Conservation (phyloP, 345 rosid species). For the Isatis tinctoria region DNA sequence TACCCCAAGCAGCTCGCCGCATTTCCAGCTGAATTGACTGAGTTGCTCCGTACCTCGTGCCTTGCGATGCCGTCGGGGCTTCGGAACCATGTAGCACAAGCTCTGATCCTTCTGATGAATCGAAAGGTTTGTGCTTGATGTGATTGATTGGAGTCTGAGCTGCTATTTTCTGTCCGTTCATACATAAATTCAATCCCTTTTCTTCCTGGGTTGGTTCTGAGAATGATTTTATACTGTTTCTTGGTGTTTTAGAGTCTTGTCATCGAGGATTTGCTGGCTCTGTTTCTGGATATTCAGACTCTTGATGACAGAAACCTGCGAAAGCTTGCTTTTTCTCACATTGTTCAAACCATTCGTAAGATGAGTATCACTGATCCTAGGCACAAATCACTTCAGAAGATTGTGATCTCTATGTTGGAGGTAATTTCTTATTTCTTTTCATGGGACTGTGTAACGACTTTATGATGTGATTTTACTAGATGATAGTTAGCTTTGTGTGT, state of each 20-base stretch:
- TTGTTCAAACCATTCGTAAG: conserved; percentile 67
- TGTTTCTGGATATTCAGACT: conserved; percentile 85
- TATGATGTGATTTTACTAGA: neutral
- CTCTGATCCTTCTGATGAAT: conserved; percentile 68
- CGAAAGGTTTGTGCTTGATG: conserved; percentile 43
- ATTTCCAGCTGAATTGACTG: conserved; percentile 70
- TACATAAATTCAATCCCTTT: neutral
- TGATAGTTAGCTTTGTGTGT: neutral
- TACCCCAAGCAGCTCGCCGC: conserved; percentile 57
- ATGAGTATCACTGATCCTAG: conserved; percentile 74
- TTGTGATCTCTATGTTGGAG: conserved; percentile 66
- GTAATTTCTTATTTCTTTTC: conserved; percentile 29
- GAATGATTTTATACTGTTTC: neutral
- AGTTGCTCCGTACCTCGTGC: conserved; percentile 63
- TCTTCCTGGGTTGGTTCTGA: neutral
- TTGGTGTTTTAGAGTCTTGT: conserved; percentile 56
- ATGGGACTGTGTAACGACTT: neutral
- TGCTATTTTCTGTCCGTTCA: no score
- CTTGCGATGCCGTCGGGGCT: conserved; percentile 71
- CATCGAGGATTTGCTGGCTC: conserved; percentile 55
- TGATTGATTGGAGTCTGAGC: neutral
- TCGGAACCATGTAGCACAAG: conserved; percentile 66
- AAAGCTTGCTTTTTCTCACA: conserved; percentile 77
- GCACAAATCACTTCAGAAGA: conserved; percentile 76
- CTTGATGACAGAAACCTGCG: conserved; percentile 67